Evolutionary conservation across 371 early-diverging fungal genomes (phyloP).

Genomic region (Mucor piriformis): DNA sequence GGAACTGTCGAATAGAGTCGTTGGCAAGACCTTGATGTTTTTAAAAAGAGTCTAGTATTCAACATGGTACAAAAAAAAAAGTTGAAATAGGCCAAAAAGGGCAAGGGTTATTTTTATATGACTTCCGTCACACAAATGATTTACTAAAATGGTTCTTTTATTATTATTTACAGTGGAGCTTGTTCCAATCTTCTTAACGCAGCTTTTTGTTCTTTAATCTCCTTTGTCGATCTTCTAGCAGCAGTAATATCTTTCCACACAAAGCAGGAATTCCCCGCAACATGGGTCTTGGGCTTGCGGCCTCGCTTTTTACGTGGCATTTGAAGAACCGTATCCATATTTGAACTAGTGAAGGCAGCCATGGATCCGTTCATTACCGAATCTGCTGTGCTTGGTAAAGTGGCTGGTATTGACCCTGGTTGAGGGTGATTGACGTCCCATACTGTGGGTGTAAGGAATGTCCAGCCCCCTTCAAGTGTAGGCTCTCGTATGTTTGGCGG

Average conservation of each 20-base stretch:
- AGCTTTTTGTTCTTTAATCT: constrained; percentile 2
- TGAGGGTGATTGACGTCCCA: constrained; percentile 37
- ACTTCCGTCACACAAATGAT: not conserved
- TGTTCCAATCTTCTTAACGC: not conserved
- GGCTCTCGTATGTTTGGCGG: constrained; percentile 40
- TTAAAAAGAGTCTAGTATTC: not conserved
- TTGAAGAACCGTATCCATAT: constrained; percentile 42
- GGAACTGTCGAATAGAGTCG: constrained; percentile 12
- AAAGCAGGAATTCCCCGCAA: constrained; percentile 56
- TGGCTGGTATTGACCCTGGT: constrained; percentile 1
- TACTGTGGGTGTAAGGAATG: constrained; percentile 50
- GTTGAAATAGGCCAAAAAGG: not conserved
- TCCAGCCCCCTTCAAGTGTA: constrained; percentile 43
- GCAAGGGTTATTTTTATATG: no score
- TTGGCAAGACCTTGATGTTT: not conserved
- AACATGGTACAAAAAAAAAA: not conserved
- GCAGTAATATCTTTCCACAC: constrained; percentile 40
- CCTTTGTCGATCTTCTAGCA: constrained; percentile 1
- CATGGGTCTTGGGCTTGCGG: constrained; percentile 51
- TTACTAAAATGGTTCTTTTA: not conserved
- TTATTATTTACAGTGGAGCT: not conserved
- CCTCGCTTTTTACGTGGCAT: constrained; percentile 53
- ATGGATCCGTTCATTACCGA: constrained; percentile 28
- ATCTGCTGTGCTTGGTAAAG: not conserved
- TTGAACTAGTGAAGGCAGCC: constrained; percentile 48